Base-by-base conservation (phyloP, 1,284 basidiomycete genomes). In the Marasmius oreades region DNA sequence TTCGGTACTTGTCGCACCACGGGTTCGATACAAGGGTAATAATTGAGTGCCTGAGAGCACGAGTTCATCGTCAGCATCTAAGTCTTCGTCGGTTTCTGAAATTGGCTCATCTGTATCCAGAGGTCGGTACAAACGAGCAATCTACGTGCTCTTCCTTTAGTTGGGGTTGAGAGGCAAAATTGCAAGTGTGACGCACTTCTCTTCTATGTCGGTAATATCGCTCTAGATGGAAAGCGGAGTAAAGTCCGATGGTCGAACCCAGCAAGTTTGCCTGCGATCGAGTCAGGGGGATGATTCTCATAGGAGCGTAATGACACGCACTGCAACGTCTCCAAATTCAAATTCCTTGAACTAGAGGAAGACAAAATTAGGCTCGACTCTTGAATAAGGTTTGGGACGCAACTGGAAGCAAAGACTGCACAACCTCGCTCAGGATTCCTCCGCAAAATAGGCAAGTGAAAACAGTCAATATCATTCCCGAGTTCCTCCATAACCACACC, bases 401-500 rank as follows among this genome's bases (percentile, higher is more conserved):
- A 26, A 92, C 90, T 57, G 93, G 92, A 56, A 95, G 73, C 64
- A 90, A 65, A 4, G 88, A 85, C 67, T 95, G 93, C 1, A 95
- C 85, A 62, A 94, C 73, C 69, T 95, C 93, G 67, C 88, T 92
- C n/a, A 93, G 67, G 51, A 95, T 79, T 0, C 90, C 90, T 6
- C 93, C 93, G 61, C 88, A 81, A 64, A 93, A 79, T 70, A 89
- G 84, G 64, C 91, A 94, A 1, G 84, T 76, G 52, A 89, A 67
- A 1, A 72, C 68, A 0, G 91, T 90, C 59, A 92, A 77, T 44
- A 90, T 81, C 14, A 93, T 71, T 4, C 84, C 80, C 8, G 83
- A 79, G 66, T 89, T 79, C n/a, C 91, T 78, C 93, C 93, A 95
- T 62, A 91, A 83, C 85, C 88, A 92, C 69, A 91, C 80, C 59